Evolutionary conservation across 148 eudicot genomes (phyloP).

Genomic region (Linanthus parryae): DNA sequence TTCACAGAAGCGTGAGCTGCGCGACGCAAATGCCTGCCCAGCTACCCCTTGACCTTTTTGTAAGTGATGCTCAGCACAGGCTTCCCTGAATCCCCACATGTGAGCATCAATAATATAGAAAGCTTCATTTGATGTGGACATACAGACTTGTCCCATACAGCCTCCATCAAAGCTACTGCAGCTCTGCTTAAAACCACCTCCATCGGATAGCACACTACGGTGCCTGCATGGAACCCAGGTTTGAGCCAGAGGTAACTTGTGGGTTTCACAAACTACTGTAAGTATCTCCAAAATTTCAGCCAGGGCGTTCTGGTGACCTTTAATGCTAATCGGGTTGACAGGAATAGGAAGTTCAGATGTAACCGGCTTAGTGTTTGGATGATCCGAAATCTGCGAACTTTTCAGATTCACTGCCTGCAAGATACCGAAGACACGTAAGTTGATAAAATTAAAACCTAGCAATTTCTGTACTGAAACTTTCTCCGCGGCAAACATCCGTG

Average conservation of each 20-base stretch:
- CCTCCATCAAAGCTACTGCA: constrained; percentile 36
- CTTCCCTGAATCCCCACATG: constrained; percentile 93
- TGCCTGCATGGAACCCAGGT: constrained; percentile 96
- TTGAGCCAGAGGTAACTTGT: constrained; percentile 89
- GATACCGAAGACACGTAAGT: too few relatives aligned
- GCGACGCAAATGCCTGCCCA: constrained; percentile 74
- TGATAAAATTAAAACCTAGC: too few relatives aligned
- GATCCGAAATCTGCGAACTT: constrained; percentile 80
- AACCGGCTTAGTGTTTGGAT: constrained; percentile 58
- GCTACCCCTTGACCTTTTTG: constrained; percentile 93
- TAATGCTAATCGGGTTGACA: constrained; percentile 66
- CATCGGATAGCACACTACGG: constrained; percentile 70
- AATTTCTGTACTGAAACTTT: too few relatives aligned
- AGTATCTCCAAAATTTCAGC: constrained; percentile 80
- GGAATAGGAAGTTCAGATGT: constrained; percentile 40
- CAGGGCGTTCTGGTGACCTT: constrained; percentile 89
- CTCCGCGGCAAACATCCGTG: too few relatives aligned
- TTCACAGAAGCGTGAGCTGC: constrained; percentile 57
- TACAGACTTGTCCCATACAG: constrained; percentile 89
- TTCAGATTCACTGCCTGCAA: constrained; percentile 86
- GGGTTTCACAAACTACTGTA: constrained; percentile 77
- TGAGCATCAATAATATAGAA: constrained; percentile 82
- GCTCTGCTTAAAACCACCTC: constrained; percentile 75
- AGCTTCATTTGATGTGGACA: constrained; percentile 93
- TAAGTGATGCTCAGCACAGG: constrained; percentile 93